Conservation (phyloP, 495 filamentous ascomycete genomes). For the Thermothielavioides terrestris region DNA sequence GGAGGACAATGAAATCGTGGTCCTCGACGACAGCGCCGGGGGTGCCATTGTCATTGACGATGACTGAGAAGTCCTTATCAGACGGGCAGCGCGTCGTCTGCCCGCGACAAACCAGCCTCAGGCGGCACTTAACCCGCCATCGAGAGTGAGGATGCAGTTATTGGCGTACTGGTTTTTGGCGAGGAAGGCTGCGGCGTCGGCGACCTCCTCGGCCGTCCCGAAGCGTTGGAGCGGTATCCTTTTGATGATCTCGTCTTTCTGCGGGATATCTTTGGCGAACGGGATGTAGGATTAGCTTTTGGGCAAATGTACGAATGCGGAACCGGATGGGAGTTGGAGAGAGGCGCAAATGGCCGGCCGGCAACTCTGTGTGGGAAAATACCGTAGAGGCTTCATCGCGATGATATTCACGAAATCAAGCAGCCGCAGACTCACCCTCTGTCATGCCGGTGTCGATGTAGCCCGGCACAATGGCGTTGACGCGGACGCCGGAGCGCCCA, state of each 20-base stretch:
- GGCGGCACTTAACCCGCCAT: slow-evolving; percentile 62
- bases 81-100: neutral
- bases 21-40: slow-evolving; percentile 45
- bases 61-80: slow-evolving; percentile 31
- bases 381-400: too few species aligned
- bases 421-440: slow-evolving; percentile 39
- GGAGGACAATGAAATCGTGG: slow-evolving; percentile 39
- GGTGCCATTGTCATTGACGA: slow-evolving; percentile 73
- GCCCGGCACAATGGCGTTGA: slow-evolving; percentile 76
- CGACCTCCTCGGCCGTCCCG: slow-evolving; percentile 60
- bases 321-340: neutral
- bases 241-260: slow-evolving; percentile 18
- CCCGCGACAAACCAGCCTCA: neutral
- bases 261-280: neutral
- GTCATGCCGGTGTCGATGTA: slow-evolving; percentile 78
- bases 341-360: neutral
- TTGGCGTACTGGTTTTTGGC: slow-evolving; percentile 72
- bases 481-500: slow-evolving; percentile 49
- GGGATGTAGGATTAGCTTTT: slow-evolving; percentile 2
- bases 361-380: neutral
- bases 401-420: neutral
- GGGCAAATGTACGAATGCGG: neutral
- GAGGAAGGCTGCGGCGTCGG: slow-evolving; percentile 73
- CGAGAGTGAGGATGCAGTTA: slow-evolving; percentile 78
- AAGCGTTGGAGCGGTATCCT: slow-evolving; percentile 62